phyloP scores from a whole-genome alignment of 1,284 basidiomycete genomes.

The Leccinum variabile region DNA sequence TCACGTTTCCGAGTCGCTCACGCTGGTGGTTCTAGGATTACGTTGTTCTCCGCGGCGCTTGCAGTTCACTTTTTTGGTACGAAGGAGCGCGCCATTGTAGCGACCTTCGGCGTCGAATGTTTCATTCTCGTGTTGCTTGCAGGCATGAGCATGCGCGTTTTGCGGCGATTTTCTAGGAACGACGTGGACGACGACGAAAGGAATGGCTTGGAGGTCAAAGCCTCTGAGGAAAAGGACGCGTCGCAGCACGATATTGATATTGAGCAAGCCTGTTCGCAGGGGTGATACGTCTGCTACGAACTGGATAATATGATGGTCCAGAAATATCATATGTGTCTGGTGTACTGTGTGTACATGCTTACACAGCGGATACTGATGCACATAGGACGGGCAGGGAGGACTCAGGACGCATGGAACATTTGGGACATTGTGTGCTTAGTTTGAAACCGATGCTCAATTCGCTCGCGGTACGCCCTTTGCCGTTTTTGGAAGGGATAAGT shows the following conservation, averaged over 20 bases:
- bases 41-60: constrained; percentile 15
- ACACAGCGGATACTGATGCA: neutral
- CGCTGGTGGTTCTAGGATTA: constrained; percentile 8
- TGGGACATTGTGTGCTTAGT: too few relatives aligned
- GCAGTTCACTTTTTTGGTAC: constrained; percentile 2
- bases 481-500: too few relatives aligned
- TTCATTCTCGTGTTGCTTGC: constrained; percentile 5
- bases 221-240: neutral
- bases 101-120: constrained; percentile 16
- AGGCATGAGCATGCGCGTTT: neutral
- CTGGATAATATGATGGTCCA: neutral
- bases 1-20: neutral
- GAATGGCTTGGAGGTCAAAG: neutral
- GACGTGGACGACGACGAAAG: neutral
- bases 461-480: too few relatives aligned
- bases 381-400: neutral
- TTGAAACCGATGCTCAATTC: too few relatives aligned
- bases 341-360: neutral
- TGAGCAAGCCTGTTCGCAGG: neutral
- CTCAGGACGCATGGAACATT: neutral
- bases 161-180: constrained; percentile 8
- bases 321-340: neutral
- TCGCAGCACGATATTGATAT: neutral
- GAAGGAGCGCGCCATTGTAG: neutral
- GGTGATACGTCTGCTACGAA: neutral